phyloP scores from a whole-genome alignment of 208 protist species.

The Leishmania aethiopica region DNA sequence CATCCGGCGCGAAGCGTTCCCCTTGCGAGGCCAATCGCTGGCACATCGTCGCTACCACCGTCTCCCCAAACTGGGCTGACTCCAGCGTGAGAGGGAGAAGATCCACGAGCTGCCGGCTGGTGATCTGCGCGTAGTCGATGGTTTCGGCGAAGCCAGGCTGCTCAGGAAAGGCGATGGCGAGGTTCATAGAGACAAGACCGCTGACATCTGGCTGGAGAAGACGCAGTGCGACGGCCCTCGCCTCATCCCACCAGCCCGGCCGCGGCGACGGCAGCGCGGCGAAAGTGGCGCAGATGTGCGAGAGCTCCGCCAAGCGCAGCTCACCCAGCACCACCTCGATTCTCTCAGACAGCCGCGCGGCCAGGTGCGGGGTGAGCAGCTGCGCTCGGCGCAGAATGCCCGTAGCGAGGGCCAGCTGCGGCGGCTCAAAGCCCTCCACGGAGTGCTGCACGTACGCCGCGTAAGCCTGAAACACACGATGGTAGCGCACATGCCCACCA shows the following conservation, averaged over 20 bases:
- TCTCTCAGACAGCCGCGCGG: conserved; percentile 48
- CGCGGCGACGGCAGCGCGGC: conserved; percentile 40
- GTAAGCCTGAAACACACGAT: conserved; percentile 61
- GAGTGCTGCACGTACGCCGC: conserved; percentile 54
- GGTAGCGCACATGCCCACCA: conserved; percentile 67
- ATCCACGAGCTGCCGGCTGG: conserved; percentile 72
- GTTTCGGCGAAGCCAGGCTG: conserved; percentile 43
- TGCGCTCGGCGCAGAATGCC: conserved; percentile 80
- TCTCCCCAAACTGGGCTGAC: conserved; percentile 33
- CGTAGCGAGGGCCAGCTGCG: conserved; percentile 78
- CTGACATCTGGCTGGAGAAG: conserved; percentile 35
- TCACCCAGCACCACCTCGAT: conserved; percentile 79
- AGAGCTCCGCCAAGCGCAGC: conserved; percentile 78
- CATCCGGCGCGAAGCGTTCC: conserved; percentile 70
- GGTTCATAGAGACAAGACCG: conserved; percentile 52
- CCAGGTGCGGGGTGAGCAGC: conserved; percentile 63
- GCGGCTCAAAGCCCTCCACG: conserved; percentile 58
- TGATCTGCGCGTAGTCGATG: conserved; percentile 66
- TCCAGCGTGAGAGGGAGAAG: conserved; percentile 49
- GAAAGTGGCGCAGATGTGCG: conserved; percentile 85
- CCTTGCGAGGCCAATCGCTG: conserved; percentile 39
- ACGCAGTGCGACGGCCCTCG: conserved; percentile 65
- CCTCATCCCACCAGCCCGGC: conserved; percentile 76
- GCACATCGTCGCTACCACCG: conserved; percentile 48
- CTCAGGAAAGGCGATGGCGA: conserved; percentile 77